Conservation (phyloP, 2,329 filamentous ascomycete genomes). For the Blastomyces silverae region DNA sequence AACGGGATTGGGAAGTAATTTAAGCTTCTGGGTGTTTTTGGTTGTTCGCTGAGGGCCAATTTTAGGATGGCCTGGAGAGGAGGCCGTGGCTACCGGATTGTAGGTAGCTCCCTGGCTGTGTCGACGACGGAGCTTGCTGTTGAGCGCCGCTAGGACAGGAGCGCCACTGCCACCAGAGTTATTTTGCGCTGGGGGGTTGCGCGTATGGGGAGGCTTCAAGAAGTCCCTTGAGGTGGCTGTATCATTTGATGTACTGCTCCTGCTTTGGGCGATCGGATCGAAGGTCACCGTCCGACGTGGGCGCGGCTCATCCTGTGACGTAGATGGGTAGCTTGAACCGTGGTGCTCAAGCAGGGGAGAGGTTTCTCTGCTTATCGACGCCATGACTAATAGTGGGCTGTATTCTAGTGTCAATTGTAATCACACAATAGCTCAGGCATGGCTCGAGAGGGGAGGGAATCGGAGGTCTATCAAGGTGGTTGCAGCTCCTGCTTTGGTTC, state of each 20-base stretch:
- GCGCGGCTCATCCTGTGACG: conserved; percentile 36
- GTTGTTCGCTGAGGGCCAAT: conserved; percentile 92
- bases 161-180: conserved; percentile 33
- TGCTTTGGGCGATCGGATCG: conserved; percentile 41
- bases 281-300: conserved; percentile 39
- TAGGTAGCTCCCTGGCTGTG: conserved; percentile 67
- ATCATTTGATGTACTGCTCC: conserved; percentile 29
- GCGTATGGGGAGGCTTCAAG: conserved; percentile 38
- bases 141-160: conserved; percentile 69
- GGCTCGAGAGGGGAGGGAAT: neutral
- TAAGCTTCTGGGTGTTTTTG: conserved; percentile 93
- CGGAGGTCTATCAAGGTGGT: neutral
- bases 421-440: neutral
- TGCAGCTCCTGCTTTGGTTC: too few species aligned
- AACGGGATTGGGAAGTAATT: conserved; percentile 88
- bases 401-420: neutral
- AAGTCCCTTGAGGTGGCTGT: conserved; percentile 1
- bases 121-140: conserved; percentile 77
- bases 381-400: conserved; percentile 23
- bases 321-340: conserved; percentile 27
- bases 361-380: conserved; percentile 36
- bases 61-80: conserved; percentile 47
- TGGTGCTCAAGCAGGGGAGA: conserved; percentile 39
- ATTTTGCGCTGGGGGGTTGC: conserved; percentile 33
- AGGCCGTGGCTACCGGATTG: conserved; percentile 34